Evolutionary conservation across 805 yeast genomes (phyloP).

Genomic region (Hanseniaspora valbyensis): DNA sequence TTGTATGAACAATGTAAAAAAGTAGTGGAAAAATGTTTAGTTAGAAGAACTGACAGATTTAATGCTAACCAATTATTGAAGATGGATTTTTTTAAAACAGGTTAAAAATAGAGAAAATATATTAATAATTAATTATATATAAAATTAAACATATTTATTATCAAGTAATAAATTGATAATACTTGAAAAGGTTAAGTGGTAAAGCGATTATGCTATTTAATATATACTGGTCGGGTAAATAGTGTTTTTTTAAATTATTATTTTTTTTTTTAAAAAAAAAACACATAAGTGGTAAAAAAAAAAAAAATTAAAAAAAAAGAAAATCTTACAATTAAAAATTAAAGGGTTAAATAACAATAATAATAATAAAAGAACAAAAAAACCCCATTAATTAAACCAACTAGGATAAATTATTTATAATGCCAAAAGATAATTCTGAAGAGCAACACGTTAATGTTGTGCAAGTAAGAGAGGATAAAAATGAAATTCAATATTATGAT

Average conservation of each 20-base stretch:
- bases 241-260: too few relatives aligned
- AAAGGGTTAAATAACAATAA: too few relatives aligned
- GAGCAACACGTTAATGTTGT: not conserved
- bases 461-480: slow-evolving; percentile 7
- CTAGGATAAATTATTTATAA: too few relatives aligned
- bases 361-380: not conserved
- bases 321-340: too few relatives aligned
- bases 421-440: not conserved
- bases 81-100: slow-evolving; percentile 3
- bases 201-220: not conserved
- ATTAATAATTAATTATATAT: too few relatives aligned
- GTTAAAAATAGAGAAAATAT: too few relatives aligned
- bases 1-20: slow-evolving; percentile 5
- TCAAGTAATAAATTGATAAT: too few relatives aligned
- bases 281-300: too few relatives aligned
- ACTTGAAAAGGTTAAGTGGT: not conserved
- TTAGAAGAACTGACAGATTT: slow-evolving; percentile 15
- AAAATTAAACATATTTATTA: too few relatives aligned
- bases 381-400: not conserved
- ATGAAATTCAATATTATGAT: slow-evolving; percentile 8
- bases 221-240: too few relatives aligned
- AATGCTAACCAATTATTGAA: not conserved
- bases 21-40: slow-evolving; percentile 15
- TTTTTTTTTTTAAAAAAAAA: too few relatives aligned
- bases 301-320: too few relatives aligned